phyloP scores from a whole-genome alignment of 2,329 filamentous ascomycete species.

The Huntiella savannae region DNA sequence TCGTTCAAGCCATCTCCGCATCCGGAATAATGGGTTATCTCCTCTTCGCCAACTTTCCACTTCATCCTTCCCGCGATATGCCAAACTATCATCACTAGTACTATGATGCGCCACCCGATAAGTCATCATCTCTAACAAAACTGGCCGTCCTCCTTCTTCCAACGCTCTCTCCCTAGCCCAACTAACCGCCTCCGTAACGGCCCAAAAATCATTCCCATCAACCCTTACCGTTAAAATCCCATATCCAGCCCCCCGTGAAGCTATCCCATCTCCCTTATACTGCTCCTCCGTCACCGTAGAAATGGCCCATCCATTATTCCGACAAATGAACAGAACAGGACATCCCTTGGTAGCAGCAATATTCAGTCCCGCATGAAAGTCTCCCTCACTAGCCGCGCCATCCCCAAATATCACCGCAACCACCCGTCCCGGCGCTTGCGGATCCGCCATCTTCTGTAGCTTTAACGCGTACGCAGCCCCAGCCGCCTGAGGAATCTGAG shows the following conservation, averaged over 20 bases:
- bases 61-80: slow-evolving; percentile 80
- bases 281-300: slow-evolving; percentile 78
- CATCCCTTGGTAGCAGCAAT: slow-evolving; percentile 79
- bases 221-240: slow-evolving; percentile 87
- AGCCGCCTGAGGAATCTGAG: slow-evolving; percentile 73
- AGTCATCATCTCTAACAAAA: slow-evolving; percentile 89
- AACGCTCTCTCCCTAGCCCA: slow-evolving; percentile 63
- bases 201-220: slow-evolving; percentile 88
- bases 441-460: slow-evolving; percentile 55
- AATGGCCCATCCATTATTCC: slow-evolving; percentile 86
- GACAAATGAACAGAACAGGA: slow-evolving; percentile 74
- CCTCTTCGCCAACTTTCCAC: slow-evolving; percentile 89
- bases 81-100: slow-evolving; percentile 91
- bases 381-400: slow-evolving; percentile 74
- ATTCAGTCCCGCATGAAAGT: slow-evolving; percentile 81
- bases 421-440: slow-evolving; percentile 45
- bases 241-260: slow-evolving; percentile 69
- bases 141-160: slow-evolving; percentile 57
- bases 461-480: slow-evolving; percentile 80
- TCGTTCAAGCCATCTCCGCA: slow-evolving; percentile 81
- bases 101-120: slow-evolving; percentile 97
- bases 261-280: slow-evolving; percentile 81
- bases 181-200: slow-evolving; percentile 62
- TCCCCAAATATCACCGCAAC: slow-evolving; percentile 80
- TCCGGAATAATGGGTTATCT: slow-evolving; percentile 70